Evolutionary conservation across 805 yeast species (phyloP).

Genomic region (Kuraishia capsulata): DNA sequence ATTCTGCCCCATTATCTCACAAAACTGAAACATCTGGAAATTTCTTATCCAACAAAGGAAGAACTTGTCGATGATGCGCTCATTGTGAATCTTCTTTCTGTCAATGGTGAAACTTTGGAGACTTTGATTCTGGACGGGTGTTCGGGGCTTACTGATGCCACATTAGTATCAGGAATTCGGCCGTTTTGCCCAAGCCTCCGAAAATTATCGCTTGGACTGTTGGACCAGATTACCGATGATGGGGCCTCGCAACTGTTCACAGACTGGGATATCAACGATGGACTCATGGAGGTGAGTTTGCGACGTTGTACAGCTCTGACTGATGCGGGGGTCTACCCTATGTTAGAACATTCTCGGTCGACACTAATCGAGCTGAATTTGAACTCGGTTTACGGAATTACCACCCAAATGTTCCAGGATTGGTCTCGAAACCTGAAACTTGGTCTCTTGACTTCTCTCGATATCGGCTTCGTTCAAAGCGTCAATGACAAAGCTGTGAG

Average conservation of each 20-base stretch:
- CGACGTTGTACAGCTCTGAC: conserved; percentile 59
- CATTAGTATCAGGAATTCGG: conserved; percentile 45
- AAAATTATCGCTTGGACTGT: conserved; percentile 43
- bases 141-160: conserved; percentile 56
- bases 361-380: conserved; percentile 64
- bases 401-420: conserved; percentile 39
- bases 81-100: conserved; percentile 48
- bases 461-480: conserved; percentile 72
- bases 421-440: conserved; percentile 32
- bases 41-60: conserved; percentile 61
- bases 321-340: conserved; percentile 50
- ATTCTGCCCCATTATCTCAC: conserved; percentile 56
- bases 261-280: conserved; percentile 46
- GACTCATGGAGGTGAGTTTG: conserved; percentile 51
- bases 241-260: conserved; percentile 54
- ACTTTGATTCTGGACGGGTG: conserved; percentile 67
- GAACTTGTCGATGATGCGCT: conserved; percentile 62
- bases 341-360: conserved; percentile 52
- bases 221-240: conserved; percentile 62
- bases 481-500: conserved; percentile 65
- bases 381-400: conserved; percentile 60
- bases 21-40: conserved; percentile 46
- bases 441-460: conserved; percentile 59
- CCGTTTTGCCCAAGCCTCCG: conserved; percentile 51
- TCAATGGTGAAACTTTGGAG: conserved; percentile 52